Evolutionary conservation across 2,329 filamentous ascomycete species (phyloP).

Genomic region (Phaeosphaeriaceae sp.): DNA sequence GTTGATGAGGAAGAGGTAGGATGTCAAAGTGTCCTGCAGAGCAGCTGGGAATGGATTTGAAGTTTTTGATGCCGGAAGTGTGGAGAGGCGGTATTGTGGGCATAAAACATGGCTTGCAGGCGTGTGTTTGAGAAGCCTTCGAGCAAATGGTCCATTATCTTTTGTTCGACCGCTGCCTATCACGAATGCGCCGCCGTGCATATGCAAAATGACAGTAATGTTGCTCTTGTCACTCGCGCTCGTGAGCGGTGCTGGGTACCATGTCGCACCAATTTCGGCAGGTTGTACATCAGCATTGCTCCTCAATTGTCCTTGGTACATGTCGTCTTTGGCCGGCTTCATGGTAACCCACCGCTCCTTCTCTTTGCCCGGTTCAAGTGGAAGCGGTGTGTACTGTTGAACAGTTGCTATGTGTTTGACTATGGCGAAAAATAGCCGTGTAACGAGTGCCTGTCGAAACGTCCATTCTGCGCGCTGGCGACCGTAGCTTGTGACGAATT

Average conservation of each 20-base stretch:
- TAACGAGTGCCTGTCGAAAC: slow-evolving; percentile 47
- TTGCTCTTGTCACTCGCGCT: slow-evolving; percentile 15
- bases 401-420: slow-evolving; percentile 43
- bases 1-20: slow-evolving; percentile 56
- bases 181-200: slow-evolving; percentile 60
- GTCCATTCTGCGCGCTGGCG: slow-evolving; percentile 52
- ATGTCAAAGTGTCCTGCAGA: slow-evolving; percentile 57
- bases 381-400: slow-evolving; percentile 35
- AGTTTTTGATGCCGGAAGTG: slow-evolving; percentile 42
- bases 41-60: slow-evolving; percentile 59
- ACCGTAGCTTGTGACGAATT: slow-evolving; percentile 44
- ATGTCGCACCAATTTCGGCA: slow-evolving; percentile 50
- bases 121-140: slow-evolving; percentile 46
- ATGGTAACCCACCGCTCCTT: slow-evolving; percentile 49
- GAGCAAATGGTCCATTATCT: slow-evolving; percentile 39
- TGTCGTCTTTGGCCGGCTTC: slow-evolving; percentile 22
- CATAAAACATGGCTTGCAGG: slow-evolving; percentile 50
- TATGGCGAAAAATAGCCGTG: slow-evolving; percentile 42
- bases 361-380: slow-evolving; percentile 47
- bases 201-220: slow-evolving; percentile 52
- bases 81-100: slow-evolving; percentile 59
- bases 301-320: slow-evolving; percentile 41
- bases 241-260: slow-evolving; percentile 47
- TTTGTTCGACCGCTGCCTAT: slow-evolving; percentile 51
- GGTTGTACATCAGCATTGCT: slow-evolving; percentile 46